Percentiles rank a stretch among this genome's conserved stretches.
Conservation (phyloP, 495 filamentous ascomycete genomes). For the Elasticomyces elasticus region DNA sequence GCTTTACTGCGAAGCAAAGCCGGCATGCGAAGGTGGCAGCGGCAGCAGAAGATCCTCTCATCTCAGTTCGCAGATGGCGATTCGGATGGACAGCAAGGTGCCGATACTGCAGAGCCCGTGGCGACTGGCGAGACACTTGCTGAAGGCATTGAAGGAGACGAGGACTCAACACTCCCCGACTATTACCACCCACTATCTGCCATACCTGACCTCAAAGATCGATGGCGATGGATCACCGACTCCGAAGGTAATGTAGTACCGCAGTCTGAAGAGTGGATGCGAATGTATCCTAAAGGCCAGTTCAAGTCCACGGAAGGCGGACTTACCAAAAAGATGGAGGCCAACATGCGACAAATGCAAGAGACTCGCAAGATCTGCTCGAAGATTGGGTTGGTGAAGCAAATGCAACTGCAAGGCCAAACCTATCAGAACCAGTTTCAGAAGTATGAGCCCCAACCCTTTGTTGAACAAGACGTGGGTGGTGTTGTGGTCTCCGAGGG, state of each 20-base stretch:
- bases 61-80: conserved; percentile 36
- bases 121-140: conserved; percentile 62
- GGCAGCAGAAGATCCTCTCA: conserved; percentile 55
- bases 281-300: conserved; percentile 58
- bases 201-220: conserved; percentile 71
- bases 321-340: conserved; percentile 70
- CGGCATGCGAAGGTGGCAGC: conserved; percentile 73
- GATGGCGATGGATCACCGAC: conserved; percentile 78
- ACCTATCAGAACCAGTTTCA: conserved; percentile 97
- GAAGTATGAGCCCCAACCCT: conserved; percentile 89
- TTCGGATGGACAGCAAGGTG: conserved; percentile 32
- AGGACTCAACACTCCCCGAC: conserved; percentile 70
- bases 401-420: conserved; percentile 96
- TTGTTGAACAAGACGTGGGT: conserved; percentile 73
- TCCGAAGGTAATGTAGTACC: conserved; percentile 75
- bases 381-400: conserved; percentile 94
- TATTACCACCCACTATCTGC: conserved; percentile 84
- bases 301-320: conserved; percentile 71
- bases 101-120: conserved; percentile 38
- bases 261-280: conserved; percentile 69
- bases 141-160: conserved; percentile 82
- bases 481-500: conserved; percentile 78
- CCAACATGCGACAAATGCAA: conserved; percentile 91
- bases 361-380: conserved; percentile 92
- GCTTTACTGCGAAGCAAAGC: conserved; percentile 69